A percentile compares a stretch with the other conserved stretches of the same genome.
These are phyloP conservation scores for Lippia alba DNA, from an alignment of 305 asterid species.

Conservation along the genomic window DNA sequence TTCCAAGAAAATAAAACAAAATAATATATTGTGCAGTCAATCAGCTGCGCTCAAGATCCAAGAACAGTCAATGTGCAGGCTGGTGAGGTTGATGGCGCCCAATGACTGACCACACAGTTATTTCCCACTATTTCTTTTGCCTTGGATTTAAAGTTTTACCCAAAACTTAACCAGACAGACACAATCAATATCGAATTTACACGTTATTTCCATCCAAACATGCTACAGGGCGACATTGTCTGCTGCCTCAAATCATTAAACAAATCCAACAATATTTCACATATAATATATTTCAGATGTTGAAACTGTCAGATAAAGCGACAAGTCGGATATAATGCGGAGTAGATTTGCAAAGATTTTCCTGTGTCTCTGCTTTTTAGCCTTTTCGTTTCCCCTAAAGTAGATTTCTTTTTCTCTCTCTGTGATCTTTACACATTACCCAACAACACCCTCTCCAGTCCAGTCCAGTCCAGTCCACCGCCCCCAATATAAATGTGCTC, in stretches of 20 bases:
- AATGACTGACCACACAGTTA: constrained; percentile 39
- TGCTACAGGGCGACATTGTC: constrained; percentile 31
- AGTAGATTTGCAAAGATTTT: constrained; percentile 79
- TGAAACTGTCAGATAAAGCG: constrained; percentile 63
- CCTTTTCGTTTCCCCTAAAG: constrained; percentile 63
- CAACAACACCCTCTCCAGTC: constrained; percentile 30
- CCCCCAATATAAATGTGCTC: constrained; percentile 29
- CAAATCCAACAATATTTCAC: constrained; percentile 26
- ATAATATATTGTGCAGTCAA: constrained; percentile 29
- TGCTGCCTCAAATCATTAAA: constrained; percentile 34
- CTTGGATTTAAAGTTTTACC: background rate
- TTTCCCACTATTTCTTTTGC: constrained; percentile 9
- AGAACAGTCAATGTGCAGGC: constrained; percentile 39
- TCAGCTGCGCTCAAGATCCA: constrained; percentile 54
- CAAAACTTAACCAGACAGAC: constrained; percentile 9
- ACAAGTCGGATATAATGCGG: constrained; percentile 72
- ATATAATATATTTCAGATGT: constrained; percentile 18
- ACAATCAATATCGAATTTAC: constrained; percentile 10
- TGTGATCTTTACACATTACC: constrained; percentile 47
- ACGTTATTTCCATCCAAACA: constrained; percentile 23
- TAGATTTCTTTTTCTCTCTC: constrained; percentile 62
- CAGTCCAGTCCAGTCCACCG: too few species aligned
- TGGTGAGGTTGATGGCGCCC: background rate
- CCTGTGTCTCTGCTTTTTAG: constrained; percentile 49
- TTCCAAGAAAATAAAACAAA: too few species aligned